Base-by-base conservation (phyloP, 1,139 yeast genomes). In the Diutina ranongensis region DNA sequence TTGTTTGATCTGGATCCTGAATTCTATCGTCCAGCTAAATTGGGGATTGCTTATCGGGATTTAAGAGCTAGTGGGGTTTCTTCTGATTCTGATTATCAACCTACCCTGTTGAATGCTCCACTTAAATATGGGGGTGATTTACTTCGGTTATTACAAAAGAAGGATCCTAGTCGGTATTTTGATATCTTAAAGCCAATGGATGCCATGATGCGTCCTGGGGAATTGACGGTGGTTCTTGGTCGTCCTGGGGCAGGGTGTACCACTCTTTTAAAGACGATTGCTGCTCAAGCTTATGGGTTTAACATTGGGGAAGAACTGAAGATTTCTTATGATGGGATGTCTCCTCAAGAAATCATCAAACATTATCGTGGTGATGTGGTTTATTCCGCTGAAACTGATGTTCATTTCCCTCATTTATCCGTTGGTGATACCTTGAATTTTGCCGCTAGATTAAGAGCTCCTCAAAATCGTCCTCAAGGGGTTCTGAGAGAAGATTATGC, bases 221-320 rank as follows among this genome's bases (percentile, higher is more conserved):
- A 83, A 54, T 68, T 84, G 46, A 74, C 85, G 3, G 86, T 84
- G 45, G 94, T 83, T 1, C 63, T 83, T 35, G 94, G 94, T 42
- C 75, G 89, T 59, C 94, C 94, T 0, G 94, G 94, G 56, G 77
- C 89, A 27, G 95, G 95, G 48, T 85, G 94, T 61, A 75, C 94
- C 1, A 83, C 95, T 1, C 71, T 83, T 46, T 64, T 85, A 55
- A 83, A 83, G 56, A 73, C 92, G 0, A 71, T 84, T 49, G 75
- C 89, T 7, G 63, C 83, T 33, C 78, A 80, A 51, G 81, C 89
- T 4, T 78, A 81, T 57, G 94, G 94, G 45, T 84, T 83, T 59
- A 64, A 76, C 40, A 56, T 83, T 41, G 78, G 21, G 18, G 15
- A 15, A 1, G 32, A 44, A 9, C 16, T 33, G 12, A 7, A 33